A percentile compares a stretch with the other conserved stretches of the same genome.
These are phyloP conservation scores for Collybia sp. DNA, from an alignment of 768 basidiomycete species.

Conservation along the genomic window DNA sequence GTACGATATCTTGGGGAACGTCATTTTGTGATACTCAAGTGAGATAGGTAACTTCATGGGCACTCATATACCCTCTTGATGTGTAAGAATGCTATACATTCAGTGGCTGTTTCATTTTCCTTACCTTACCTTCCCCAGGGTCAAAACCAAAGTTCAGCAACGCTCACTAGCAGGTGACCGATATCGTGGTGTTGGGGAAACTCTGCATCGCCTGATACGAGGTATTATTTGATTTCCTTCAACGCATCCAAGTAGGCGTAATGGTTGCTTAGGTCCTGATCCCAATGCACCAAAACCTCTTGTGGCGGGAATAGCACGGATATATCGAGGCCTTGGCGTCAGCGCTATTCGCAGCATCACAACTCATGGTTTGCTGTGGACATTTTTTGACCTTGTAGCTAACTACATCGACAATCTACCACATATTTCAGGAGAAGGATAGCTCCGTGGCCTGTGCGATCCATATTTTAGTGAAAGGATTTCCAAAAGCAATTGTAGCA, in stretches of 20 bases:
- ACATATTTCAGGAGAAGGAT: slow-evolving; percentile 16
- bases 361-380: slow-evolving; percentile 93
- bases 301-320: slow-evolving; percentile 69
- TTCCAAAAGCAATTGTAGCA: too few species aligned
- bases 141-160: slow-evolving; percentile 96
- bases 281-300: slow-evolving; percentile 73
- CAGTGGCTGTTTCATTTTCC: slow-evolving; percentile 1
- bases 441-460: neutral
- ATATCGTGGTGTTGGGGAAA: slow-evolving; percentile 68
- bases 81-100: slow-evolving; percentile 49
- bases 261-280: slow-evolving; percentile 58
- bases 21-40: slow-evolving; percentile 18
- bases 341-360: slow-evolving; percentile 90
- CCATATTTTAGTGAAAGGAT: too few species aligned
- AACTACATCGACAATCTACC: slow-evolving; percentile 65
- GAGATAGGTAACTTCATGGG: slow-evolving; percentile 69
- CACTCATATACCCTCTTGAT: slow-evolving; percentile 89
- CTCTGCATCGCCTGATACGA: slow-evolving; percentile 74
- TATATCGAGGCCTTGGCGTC: slow-evolving; percentile 93
- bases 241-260: neutral
- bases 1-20: slow-evolving; percentile 32
- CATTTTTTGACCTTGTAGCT: slow-evolving; percentile 79
- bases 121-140: slow-evolving; percentile 35
- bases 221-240: slow-evolving; percentile 37
- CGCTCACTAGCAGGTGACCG: slow-evolving; percentile 78